Evolutionary conservation across 2,329 filamentous ascomycete genomes (phyloP).

Genomic region (Epichloe amarillans): DNA sequence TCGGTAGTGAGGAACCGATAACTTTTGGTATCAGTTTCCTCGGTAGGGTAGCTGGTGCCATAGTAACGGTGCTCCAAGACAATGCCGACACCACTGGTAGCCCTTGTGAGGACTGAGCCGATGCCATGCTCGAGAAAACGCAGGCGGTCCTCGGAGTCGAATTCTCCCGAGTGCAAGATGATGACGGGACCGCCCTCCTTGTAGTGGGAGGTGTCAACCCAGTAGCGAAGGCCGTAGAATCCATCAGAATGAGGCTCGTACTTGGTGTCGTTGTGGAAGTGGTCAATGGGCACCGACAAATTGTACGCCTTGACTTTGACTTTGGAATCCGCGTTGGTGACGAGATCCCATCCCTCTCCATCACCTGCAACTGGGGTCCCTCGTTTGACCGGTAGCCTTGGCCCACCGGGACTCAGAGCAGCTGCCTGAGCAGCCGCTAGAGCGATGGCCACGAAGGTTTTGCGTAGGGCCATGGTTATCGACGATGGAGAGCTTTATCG

Average conservation of each 20-base stretch:
- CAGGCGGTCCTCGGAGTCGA: conserved; percentile 46
- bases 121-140: conserved; percentile 68
- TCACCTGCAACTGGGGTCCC: not conserved
- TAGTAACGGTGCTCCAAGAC: conserved; percentile 85
- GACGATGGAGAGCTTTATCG: not conserved
- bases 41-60: conserved; percentile 57
- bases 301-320: conserved; percentile 14
- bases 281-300: conserved; percentile 49
- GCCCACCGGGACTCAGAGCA: not conserved
- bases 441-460: not conserved
- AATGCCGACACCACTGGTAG: conserved; percentile 62
- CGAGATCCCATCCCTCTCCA: not conserved
- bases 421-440: not conserved
- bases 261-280: conserved; percentile 66
- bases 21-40: conserved; percentile 52
- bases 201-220: conserved; percentile 69
- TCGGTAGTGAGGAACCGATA: conserved; percentile 74
- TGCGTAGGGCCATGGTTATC: not conserved
- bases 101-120: conserved; percentile 53
- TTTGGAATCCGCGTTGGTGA: not conserved
- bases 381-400: not conserved
- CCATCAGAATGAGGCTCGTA: conserved; percentile 66
- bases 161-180: conserved; percentile 62
- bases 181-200: conserved; percentile 68
- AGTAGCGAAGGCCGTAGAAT: conserved; percentile 63